Base-by-base conservation (phyloP, 1,284 basidiomycete species). In the Agroathelia rolfsii region DNA sequence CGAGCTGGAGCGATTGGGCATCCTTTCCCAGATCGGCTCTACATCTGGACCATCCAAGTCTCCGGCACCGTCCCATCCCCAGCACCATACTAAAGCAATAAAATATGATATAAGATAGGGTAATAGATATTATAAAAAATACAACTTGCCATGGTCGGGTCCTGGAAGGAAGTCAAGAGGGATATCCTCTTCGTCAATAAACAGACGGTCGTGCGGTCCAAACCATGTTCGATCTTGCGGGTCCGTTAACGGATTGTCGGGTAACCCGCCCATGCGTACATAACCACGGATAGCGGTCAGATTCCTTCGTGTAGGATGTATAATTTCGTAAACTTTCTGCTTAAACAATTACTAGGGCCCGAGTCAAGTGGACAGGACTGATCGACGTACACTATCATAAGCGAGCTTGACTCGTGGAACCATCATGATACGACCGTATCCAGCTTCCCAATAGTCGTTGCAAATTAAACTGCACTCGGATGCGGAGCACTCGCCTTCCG, bases 51-150 rank as follows among this genome's bases (percentile, higher is more conserved):
- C 90, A 42, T 94, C 92, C 15, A 96, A 68, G 52, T 95, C 92
- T 28, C 92, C 92, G 3, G 92, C 92, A 22, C 92, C 92, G 51
- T 96, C 92, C 92, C 92, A 96, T 14, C 92, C 92, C 92, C 92
- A 95, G 53, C 90, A 95, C 90, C 90, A 95, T 6, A 94, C 90
- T 92, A 33, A 22, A 34, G 37, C 26, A 41, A 32, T 14, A 30
- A 27, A 4, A 27, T 22, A 19, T 35, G 25, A 18, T 5, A 24
- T 14, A 31, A 19, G 26, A 30, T n/a, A 19, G 32, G 10, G 14
- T 15, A 10, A 32, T 4, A 17, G 26, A 34, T 27, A 34, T 19
- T 35, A 25, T 3, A 24, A 31, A 41, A 24, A 21, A 19, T 24
- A n/a, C 31, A 16, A 63, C 86, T 44, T 39, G 93, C 90, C 90